Evolutionary conservation across 805 yeast species (phyloP).

Genomic region (Suhomyces pyralidae): DNA sequence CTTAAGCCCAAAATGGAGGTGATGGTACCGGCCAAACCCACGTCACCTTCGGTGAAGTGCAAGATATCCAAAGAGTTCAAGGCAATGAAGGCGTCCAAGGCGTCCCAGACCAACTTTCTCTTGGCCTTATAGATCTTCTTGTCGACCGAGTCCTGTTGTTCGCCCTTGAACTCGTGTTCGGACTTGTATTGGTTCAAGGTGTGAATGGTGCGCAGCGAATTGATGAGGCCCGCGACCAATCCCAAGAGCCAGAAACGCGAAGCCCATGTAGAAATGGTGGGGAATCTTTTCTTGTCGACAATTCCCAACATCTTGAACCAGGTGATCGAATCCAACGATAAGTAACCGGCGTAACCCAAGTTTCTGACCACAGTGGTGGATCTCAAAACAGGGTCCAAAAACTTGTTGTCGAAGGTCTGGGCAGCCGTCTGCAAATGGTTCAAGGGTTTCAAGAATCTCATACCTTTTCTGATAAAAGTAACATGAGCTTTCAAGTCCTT

Average conservation of each 20-base stretch:
- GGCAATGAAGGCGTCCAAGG: conserved; percentile 73
- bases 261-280: conserved; percentile 53
- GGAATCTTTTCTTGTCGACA: conserved; percentile 44
- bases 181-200: conserved; percentile 8
- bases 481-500: conserved; percentile 60
- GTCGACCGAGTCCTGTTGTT: conserved; percentile 33
- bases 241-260: conserved; percentile 78
- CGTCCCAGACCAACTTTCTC: conserved; percentile 72
- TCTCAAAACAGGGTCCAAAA: conserved; percentile 58
- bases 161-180: conserved; percentile 21
- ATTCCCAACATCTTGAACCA: conserved; percentile 61
- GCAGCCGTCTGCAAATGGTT: conserved; percentile 68
- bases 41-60: conserved; percentile 68
- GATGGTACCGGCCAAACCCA: conserved; percentile 80
- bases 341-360: conserved; percentile 60
- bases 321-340: conserved; percentile 60
- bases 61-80: conserved; percentile 61
- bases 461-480: conserved; percentile 72
- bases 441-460: conserved; percentile 82
- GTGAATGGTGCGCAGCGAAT: conserved; percentile 55
- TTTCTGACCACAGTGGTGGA: conserved; percentile 53
- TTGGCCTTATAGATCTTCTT: conserved; percentile 48
- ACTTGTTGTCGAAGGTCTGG: conserved; percentile 64
- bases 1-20: conserved; percentile 77
- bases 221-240: conserved; percentile 57